Evolutionary conservation across 257 asterid genomes (phyloP).

Genomic region (Solanum pinnatisectum): DNA sequence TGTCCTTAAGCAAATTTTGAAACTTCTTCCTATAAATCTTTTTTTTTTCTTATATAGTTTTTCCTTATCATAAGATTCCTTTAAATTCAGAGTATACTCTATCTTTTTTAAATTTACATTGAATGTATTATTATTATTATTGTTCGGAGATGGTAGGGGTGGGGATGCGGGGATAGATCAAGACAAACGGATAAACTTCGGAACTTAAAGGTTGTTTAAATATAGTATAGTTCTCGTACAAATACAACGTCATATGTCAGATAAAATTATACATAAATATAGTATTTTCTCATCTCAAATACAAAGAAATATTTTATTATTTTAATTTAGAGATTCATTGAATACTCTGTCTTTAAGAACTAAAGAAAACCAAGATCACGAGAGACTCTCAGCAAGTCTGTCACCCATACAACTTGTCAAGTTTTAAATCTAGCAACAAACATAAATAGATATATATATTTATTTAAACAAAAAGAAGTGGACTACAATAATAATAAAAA

Average conservation of each 20-base stretch:
- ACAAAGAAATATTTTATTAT: background rate
- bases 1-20: background rate
- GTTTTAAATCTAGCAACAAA: background rate
- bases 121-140: too few relatives aligned
- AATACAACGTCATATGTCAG: background rate
- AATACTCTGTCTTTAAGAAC: background rate
- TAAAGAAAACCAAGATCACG: constrained; percentile 6
- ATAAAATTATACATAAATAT: background rate
- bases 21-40: background rate
- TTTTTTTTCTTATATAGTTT: background rate
- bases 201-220: background rate
- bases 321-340: background rate
- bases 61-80: background rate
- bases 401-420: background rate
- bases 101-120: fast-evolving
- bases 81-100: fast-evolving
- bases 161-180: background rate
- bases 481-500: background rate
- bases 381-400: background rate
- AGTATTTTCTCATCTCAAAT: background rate
- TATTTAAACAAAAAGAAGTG: background rate
- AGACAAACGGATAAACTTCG: background rate
- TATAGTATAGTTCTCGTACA: background rate
- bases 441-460: background rate
- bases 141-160: background rate